A percentile compares a stretch with the other conserved stretches of the same genome.
Conservation (phyloP, 2,329 filamentous ascomycete genomes). For the Colletotrichum somersetense region DNA sequence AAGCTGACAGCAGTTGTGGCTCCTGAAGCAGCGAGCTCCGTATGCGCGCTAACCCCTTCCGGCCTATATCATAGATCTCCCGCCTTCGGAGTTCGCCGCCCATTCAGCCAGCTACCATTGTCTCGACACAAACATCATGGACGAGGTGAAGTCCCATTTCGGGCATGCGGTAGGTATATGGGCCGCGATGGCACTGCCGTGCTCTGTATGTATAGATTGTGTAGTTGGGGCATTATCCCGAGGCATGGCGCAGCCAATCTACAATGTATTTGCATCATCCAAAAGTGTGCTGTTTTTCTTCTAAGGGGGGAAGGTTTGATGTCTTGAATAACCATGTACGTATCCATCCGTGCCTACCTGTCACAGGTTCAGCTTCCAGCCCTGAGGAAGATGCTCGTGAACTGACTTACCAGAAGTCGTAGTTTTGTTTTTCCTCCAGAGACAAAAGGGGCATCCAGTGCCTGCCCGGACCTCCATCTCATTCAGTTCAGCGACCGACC, state of each 20-base stretch:
- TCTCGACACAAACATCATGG: slow-evolving; percentile 17
- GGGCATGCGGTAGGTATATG: background rate
- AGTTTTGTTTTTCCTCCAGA: background rate
- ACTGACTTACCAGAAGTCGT: background rate
- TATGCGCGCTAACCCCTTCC: slow-evolving; percentile 32
- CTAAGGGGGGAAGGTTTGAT: background rate
- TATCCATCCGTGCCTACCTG: background rate
- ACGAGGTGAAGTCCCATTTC: slow-evolving; percentile 12
- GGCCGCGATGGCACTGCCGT: too few species aligned
- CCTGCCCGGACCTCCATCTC: background rate
- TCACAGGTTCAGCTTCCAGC: background rate
- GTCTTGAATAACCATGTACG: slow-evolving; percentile 24
- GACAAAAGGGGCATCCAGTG: background rate
- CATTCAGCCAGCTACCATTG: background rate
- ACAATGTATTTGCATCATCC: background rate
- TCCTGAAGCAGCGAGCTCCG: slow-evolving; percentile 19
- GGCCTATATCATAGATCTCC: slow-evolving; percentile 9
- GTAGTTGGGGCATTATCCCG: background rate
- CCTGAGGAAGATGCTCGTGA: background rate
- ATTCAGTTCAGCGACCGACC: background rate
- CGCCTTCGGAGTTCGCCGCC: slow-evolving; percentile 33
- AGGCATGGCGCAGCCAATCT: slow-evolving; percentile 5
- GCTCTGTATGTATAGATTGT: background rate
- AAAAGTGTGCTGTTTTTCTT: background rate
- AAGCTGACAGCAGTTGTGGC: slow-evolving; percentile 34